These are phyloP conservation scores for Dioszegia aurantiaca DNA, from an alignment of 768 basidiomycete species.

Conservation along the genomic window DNA sequence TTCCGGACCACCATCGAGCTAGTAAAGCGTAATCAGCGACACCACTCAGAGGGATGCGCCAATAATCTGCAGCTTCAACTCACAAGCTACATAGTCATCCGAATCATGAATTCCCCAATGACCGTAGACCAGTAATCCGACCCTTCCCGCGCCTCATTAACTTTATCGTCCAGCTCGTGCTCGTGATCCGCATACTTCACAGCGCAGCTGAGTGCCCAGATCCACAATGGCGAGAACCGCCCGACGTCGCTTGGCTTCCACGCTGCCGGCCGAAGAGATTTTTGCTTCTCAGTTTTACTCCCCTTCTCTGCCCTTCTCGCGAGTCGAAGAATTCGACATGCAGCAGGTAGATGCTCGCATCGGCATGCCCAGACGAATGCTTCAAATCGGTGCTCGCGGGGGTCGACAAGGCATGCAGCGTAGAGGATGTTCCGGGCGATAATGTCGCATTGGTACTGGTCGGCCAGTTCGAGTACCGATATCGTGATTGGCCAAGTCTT, in stretches of 20 bases:
- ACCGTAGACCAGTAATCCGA: neutral
- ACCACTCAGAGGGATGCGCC: no score
- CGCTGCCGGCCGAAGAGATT: no score
- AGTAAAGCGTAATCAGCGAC: no score
- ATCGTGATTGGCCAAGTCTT: neutral
- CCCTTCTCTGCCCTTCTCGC: neutral
- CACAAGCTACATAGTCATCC: neutral
- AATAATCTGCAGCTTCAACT: no score
- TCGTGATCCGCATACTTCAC: neutral
- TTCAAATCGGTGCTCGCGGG: neutral
- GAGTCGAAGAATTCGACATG: neutral
- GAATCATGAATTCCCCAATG: neutral
- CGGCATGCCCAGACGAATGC: neutral
- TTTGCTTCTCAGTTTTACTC: no score
- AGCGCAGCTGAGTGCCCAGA: neutral
- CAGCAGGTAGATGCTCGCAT: neutral
- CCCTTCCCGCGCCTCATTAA: neutral
- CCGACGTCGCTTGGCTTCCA: no score
- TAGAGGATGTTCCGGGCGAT: neutral
- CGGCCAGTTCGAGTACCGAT: neutral
- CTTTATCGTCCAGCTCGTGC: no score
- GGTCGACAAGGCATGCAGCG: neutral
- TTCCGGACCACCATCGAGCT: no score
- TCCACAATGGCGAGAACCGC: neutral
- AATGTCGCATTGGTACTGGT: neutral